A percentile compares a stretch with the other conserved stretches of the same genome.
These are phyloP conservation scores for Bryum argenteum DNA, from an alignment of 225 moss, liverwort and hornwort species.

Conservation along the genomic window DNA sequence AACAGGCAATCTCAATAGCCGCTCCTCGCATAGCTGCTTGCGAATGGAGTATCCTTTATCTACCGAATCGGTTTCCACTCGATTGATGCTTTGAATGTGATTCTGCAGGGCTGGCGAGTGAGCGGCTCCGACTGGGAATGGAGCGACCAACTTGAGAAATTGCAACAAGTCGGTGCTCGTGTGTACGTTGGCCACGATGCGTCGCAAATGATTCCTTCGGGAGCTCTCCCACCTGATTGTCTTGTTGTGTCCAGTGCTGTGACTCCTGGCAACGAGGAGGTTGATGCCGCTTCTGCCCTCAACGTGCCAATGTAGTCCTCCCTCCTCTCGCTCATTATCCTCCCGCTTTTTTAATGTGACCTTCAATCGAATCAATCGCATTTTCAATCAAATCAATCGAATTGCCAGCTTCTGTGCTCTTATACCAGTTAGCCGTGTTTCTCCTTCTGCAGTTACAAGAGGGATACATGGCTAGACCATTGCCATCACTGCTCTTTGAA, in stretches of 20 bases:
- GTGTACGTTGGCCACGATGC: slow-evolving; percentile 69
- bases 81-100: neutral
- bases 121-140: slow-evolving; percentile 78
- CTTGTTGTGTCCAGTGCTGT: slow-evolving; percentile 79
- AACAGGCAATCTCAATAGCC: slow-evolving; percentile 51
- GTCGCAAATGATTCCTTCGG: slow-evolving; percentile 41
- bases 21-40: neutral
- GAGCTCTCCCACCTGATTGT: slow-evolving; percentile 42
- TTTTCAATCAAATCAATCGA: neutral
- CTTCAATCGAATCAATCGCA: no score
- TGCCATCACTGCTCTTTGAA: no score
- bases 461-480: slow-evolving; percentile 86
- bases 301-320: slow-evolving; percentile 68
- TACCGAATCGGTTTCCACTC: neutral
- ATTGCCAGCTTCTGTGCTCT: neutral
- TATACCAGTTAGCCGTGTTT: neutral
- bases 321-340: neutral
- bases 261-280: slow-evolving; percentile 74
- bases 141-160: slow-evolving; percentile 56
- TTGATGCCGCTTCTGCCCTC: slow-evolving; percentile 66
- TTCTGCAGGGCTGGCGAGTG: slow-evolving; percentile 79
- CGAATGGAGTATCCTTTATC: neutral
- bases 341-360: no score
- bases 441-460: slow-evolving; percentile 67
- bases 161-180: slow-evolving; percentile 67